Evolutionary conservation across 192 early-diverging fungal genomes (phyloP), one percentile per base, ranked within the genome.

Genomic region (Phlyctochytrium planicorne): DNA sequence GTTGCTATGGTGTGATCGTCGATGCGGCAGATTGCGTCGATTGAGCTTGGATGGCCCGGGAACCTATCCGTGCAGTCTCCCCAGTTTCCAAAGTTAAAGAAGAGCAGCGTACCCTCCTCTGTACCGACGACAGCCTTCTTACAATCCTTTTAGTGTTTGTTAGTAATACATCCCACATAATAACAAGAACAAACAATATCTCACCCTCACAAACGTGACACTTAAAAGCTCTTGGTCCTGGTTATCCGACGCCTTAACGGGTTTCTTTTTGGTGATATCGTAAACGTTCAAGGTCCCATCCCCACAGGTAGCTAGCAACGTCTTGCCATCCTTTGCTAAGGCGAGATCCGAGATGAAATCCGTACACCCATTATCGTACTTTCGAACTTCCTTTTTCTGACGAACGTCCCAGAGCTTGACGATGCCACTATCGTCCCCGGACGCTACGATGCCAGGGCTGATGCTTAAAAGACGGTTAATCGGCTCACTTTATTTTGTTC

Each of bases 171-270:
- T 67, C 0, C 3, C 4, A 25, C 20, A 77, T 17, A 52, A 55
- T 69, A 29, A 33, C 12, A 30, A 24, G 20, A 65, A 55, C 50
- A 34, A 56, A 57, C 30, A 29, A n/a, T 25, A 24, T 47, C 52
- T 64, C 66, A 89, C 88, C 66, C 87, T 85, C 10, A 94, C 84
- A 53, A 93, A 72, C 1, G 71, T 70, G 23, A 98, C 82, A 27
- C 91, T 96, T 52, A 99, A 72, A 36, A 98, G 82, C 70, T 98
- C 97, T 74, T 97, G 95, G 34, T 98, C 97, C 81, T 94, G 93
- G 69, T 95, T 91, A 30, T 90, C 97, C 3, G 93, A 97, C 68
- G 93, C 88, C 33, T 87, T 91, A 30, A 92, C 77, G 16, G 93
- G 90, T 56, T 91, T 88, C 14, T 84, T 77, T 75, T 95, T 96